Evolutionary conservation across 192 early-diverging fungal species (phyloP), one percentile per base, ranked within the genome.

Genomic region (Backusella sp.): DNA sequence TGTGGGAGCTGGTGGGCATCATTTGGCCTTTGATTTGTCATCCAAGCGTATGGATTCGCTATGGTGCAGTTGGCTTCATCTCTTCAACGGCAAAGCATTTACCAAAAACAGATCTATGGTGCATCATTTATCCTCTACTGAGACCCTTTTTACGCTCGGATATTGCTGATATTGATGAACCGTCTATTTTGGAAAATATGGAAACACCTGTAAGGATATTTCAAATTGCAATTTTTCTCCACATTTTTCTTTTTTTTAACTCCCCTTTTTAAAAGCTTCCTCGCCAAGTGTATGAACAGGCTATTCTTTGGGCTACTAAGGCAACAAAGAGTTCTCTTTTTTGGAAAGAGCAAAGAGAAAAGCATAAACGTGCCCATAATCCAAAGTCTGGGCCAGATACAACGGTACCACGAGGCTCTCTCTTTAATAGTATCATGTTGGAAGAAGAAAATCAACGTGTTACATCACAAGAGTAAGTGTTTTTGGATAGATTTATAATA

Each of bases 21-120:
- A 83, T 95, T 17, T 72, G 90, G 6, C 92, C 95, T 21, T 74
- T 96, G 1, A 75, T 95, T 1, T 92, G 89, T 75, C 95, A 96
- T 75, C 95, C 95, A 17, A 94, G 88, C 75, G 78, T 87, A 3
- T 94, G 93, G 91, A 94, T 96, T 65, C 88, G 92, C 35, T 89
- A 90, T 77, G 92, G 89, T 26, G 88, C 91, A 4, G 86, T 96
- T 35, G 88, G 88, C 2, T 95, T 93, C 75, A 86, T 94, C 32
- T 77, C 91, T 17, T 88, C 89, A 0, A 84, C 87, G 9, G 76
- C 88, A 1, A 91, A 91, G 71, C 76, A 86, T 4, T 76, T 95
- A 2, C 89, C 94, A 2, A 75, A 79, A 49, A 88, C 93, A 6
- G 94, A 96, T 76, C 79, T 93, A 0, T 90, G 92, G 84, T 94